A percentile compares a stretch with the other conserved stretches of the same genome.
phyloP scores from a whole-genome alignment of 345 rosid species.

The Sonneratia caseolaris region DNA sequence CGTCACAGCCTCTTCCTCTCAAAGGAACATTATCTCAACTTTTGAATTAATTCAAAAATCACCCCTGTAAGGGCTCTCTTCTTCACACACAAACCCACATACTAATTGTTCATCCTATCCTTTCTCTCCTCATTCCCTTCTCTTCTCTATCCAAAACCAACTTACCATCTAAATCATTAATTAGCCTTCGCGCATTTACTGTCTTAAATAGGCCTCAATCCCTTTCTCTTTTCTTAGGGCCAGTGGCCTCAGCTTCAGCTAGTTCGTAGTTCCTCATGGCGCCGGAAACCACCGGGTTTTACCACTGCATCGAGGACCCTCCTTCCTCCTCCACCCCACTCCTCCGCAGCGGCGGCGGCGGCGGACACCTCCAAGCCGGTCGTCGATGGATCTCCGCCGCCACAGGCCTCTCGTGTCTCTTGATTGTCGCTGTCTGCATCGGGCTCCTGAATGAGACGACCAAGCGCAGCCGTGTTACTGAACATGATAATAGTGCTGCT shows the following conservation, averaged over 20 bases:
- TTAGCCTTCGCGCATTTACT: neutral
- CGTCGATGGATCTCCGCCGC: slow-evolving; percentile 18
- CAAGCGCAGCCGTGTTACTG: neutral
- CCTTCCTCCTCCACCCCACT: neutral
- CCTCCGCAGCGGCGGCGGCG: neutral
- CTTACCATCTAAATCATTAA: neutral
- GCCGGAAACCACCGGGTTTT: neutral
- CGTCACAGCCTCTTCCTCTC: too few relatives aligned
- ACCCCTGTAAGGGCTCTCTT: too few relatives aligned
- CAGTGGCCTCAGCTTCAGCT: too few relatives aligned
- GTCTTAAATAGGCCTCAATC: too few relatives aligned
- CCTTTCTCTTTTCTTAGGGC: neutral
- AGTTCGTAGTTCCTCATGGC: neutral
- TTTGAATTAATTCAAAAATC: too few relatives aligned
- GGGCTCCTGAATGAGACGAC: slow-evolving; percentile 6
- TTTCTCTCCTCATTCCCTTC: too few relatives aligned
- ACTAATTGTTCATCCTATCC: too few relatives aligned
- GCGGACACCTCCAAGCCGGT: neutral
- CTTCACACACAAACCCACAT: too few relatives aligned
- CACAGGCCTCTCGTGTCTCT: slow-evolving; percentile 18
- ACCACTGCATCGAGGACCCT: neutral
- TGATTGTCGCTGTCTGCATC: slow-evolving; percentile 20
- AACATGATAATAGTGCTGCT: neutral
- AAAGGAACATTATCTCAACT: too few relatives aligned
- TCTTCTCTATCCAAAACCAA: too few relatives aligned